Base-by-base conservation (phyloP, 2,329 filamentous ascomycete species). In the Metarhizium album region DNA sequence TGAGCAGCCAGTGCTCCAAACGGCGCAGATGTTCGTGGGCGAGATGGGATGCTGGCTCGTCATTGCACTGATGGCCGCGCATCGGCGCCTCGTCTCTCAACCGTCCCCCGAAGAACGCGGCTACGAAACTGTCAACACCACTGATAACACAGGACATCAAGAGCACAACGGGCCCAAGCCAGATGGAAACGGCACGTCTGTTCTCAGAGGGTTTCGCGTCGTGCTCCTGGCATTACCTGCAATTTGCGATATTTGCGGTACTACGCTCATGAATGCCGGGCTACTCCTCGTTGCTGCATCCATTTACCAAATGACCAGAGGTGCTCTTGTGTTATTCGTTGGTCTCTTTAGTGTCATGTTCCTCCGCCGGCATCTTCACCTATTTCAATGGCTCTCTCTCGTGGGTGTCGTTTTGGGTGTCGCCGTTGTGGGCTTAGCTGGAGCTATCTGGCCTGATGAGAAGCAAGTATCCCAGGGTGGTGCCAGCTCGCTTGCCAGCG, bases 231-330 rank as follows among this genome's bases (percentile, higher is more conserved):
- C 90, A 7, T 73, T 95, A 11, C 93, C 93, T 1, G 87, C 93
- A 42, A 85, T 90, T 63, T 96, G 90, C 70, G 93, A 98, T 65
- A 95, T 97, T 57, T 82, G 87, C 23, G 93, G 89, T 46, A 98
- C 93, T 4, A 98, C 93, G 3, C 78, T 97, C 50, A 97, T 98
- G 90, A 98, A 98, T 63, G 87, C 89, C 4, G 93, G 93, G 3
- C 75, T 98, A 58, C 76, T 97, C 46, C 90, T 97, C 64, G 90
- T 97, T 23, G 93, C 88, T 13, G 89, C 93, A 1, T 94, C 88
- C 54, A 96, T 98, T 62, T 98, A 96, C 70, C 93, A 98, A 71
- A 98, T 98, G 93, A 97, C 91, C 1, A 78, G 93, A 53, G 93
- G 93, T 8, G 93, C 93, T 0, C 76, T 98, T 42, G 91, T 98